These are phyloP conservation scores for Oidiodendron maius DNA, from an alignment of 495 filamentous ascomycete species.

Conservation along the genomic window DNA sequence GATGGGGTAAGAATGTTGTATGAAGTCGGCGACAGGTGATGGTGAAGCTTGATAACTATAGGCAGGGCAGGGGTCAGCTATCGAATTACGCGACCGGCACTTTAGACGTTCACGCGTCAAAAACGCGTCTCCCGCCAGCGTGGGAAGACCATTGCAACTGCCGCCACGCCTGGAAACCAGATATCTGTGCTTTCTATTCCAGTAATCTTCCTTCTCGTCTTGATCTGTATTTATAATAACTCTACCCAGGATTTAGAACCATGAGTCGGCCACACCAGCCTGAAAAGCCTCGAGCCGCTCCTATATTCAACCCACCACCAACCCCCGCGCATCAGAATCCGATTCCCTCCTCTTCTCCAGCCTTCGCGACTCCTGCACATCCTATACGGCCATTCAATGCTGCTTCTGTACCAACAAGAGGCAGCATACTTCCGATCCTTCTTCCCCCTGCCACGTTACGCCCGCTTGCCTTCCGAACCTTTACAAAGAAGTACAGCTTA, in stretches of 20 bases:
- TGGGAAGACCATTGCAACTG: too few species aligned
- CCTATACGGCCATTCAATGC: constrained; percentile 56
- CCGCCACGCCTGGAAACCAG: too few species aligned
- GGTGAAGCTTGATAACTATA: not conserved
- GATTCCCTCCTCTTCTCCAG: constrained; percentile 84
- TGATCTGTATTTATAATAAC: too few species aligned
- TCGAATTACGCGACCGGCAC: not conserved
- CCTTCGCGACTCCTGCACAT: constrained; percentile 76
- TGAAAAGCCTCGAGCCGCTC: constrained; percentile 19
- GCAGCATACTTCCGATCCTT: constrained; percentile 79
- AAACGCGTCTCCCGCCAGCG: not conserved
- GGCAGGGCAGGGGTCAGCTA: not conserved
- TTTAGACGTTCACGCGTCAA: not conserved
- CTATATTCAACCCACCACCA: constrained; percentile 18
- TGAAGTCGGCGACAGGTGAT: constrained; percentile 12
- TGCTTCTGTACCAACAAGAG: constrained; percentile 41
- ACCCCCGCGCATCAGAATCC: constrained; percentile 26
- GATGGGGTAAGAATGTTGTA: not conserved
- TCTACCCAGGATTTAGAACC: too few species aligned
- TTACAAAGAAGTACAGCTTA: constrained; percentile 95
- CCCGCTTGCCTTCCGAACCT: constrained; percentile 88
- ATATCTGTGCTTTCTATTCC: too few species aligned
- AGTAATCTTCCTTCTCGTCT: too few species aligned
- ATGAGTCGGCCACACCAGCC: constrained; percentile 17
- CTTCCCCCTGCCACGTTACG: constrained; percentile 82